Base-by-base conservation (phyloP, 2,329 filamentous ascomycete species). In the Cercospora beticola region DNA sequence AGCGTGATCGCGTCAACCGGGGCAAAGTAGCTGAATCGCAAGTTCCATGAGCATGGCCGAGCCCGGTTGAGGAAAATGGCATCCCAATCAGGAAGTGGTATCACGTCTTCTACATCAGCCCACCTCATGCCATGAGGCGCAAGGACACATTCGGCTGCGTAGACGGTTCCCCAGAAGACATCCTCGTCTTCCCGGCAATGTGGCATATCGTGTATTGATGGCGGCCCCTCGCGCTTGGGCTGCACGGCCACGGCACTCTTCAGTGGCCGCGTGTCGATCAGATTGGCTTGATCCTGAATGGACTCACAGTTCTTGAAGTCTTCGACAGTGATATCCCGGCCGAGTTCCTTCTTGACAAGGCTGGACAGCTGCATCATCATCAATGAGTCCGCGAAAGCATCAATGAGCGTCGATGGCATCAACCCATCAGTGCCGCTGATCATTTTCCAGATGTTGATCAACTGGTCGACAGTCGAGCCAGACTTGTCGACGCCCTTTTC, bases 281-380 rank as follows among this genome's bases (percentile, higher is more conserved):
- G 65, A 31, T 75, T 68, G 6, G 74, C 74, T 66, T 78, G 76
- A 30, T 75, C 71, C 60, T 76, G 73, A 28, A 78, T 76, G 1
- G 73, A 76, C 33, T 76, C 74, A 60, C 75, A 76, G 16, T 72
- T 66, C 70, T 77, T 76, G 70, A 77, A 77, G 67, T 78, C 74
- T 58, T 78, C 76, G 6, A 77, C 74, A 9, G 76, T 78, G 21
- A 78, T 74, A 46, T 78, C 76, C 28, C 72, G 68, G 28, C 73
- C 72, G 9, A 78, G 72, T 57, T 77, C 72, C 66, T 76, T 76
- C 69, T 76, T 77, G n/a, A 78, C 75, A 18, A 68, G 72, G 36
- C 75, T 72, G 14, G 76, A 77, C 36, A 78, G 72, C 66, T 77
- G 76, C 75, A 77, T 78, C 75, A 78, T 77, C 76, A 78, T 77